These are phyloP conservation scores for Sarcodon aspratus DNA, from an alignment of 768 basidiomycete genomes.

Conservation along the genomic window DNA sequence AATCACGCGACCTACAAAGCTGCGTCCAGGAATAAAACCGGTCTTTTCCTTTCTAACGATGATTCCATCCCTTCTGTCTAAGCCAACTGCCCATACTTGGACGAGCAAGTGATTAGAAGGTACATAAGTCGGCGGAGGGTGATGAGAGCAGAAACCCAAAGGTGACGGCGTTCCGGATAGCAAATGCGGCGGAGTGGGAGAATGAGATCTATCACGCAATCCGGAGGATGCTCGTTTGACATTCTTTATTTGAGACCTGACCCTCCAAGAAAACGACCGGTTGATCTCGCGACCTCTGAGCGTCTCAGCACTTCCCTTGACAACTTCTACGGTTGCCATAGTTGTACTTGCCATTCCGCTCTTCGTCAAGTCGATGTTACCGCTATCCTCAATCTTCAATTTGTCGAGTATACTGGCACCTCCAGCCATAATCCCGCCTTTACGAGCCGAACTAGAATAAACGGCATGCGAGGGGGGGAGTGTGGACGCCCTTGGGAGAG, in stretches of 20 bases:
- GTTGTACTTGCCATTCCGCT: constrained; percentile 77
- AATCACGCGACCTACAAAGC: constrained; percentile 75
- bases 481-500: constrained; percentile 10
- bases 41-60: constrained; percentile 13
- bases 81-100: constrained; percentile 82
- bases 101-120: constrained; percentile 62
- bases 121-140: constrained; percentile 63
- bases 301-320: constrained; percentile 29
- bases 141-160: constrained; percentile 19
- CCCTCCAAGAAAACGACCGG: constrained; percentile 9
- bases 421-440: constrained; percentile 31
- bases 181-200: constrained; percentile 13
- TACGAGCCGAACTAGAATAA: constrained; percentile 9
- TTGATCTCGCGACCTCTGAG: constrained; percentile 8
- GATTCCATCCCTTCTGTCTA: constrained; percentile 56
- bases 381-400: constrained; percentile 26
- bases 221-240: constrained; percentile 1
- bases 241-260: constrained; percentile 6
- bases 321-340: constrained; percentile 81
- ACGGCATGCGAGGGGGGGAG: constrained; percentile 21
- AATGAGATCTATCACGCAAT: constrained; percentile 1
- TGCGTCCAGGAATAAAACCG: constrained; percentile 80
- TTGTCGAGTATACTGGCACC: constrained; percentile 29
- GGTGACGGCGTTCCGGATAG: constrained; percentile 13
- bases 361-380: constrained; percentile 60